phyloP scores from a whole-genome alignment of 2,329 filamentous ascomycete genomes.

The Aspergillus fructus region DNA sequence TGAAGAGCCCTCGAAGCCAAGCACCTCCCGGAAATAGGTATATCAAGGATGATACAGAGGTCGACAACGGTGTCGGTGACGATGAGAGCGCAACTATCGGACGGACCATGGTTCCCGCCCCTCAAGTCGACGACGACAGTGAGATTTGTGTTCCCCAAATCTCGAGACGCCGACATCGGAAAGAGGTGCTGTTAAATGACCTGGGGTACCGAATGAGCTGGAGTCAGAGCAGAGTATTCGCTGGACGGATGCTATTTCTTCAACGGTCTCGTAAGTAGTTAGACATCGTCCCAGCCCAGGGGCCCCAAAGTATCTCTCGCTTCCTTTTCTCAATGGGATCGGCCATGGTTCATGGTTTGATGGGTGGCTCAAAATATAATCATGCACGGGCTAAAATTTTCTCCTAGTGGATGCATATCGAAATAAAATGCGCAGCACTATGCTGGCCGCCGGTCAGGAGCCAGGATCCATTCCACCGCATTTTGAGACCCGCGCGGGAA shows the following conservation, averaged over 20 bases:
- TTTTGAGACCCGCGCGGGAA: constrained; percentile 85
- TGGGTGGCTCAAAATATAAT: not conserved
- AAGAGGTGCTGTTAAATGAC: constrained; percentile 90
- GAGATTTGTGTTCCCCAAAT: constrained; percentile 75
- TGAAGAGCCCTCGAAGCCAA: constrained; percentile 79
- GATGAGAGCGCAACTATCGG: constrained; percentile 37
- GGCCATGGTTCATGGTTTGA: not conserved
- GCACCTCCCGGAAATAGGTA: constrained; percentile 69
- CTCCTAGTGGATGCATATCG: constrained; percentile 86
- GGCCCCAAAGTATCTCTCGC: not conserved
- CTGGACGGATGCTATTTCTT: constrained; percentile 79
- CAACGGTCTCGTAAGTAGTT: constrained; percentile 79
- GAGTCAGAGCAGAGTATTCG: constrained; percentile 91
- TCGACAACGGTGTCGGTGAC: constrained; percentile 36
- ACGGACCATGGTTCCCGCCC: constrained; percentile 58
- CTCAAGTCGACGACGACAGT: constrained; percentile 66
- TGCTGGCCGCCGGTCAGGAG: constrained; percentile 76
- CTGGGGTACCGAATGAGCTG: constrained; percentile 94
- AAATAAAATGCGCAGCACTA: constrained; percentile 82
- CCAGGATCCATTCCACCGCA: constrained; percentile 73
- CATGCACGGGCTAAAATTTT: not conserved
- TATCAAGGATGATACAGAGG: constrained; percentile 67
- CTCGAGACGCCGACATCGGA: constrained; percentile 66
- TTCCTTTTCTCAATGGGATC: not conserved
- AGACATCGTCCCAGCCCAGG: not conserved